Base-by-base conservation (phyloP, 2,329 filamentous ascomycete species). In the Fusarium torulosum region DNA sequence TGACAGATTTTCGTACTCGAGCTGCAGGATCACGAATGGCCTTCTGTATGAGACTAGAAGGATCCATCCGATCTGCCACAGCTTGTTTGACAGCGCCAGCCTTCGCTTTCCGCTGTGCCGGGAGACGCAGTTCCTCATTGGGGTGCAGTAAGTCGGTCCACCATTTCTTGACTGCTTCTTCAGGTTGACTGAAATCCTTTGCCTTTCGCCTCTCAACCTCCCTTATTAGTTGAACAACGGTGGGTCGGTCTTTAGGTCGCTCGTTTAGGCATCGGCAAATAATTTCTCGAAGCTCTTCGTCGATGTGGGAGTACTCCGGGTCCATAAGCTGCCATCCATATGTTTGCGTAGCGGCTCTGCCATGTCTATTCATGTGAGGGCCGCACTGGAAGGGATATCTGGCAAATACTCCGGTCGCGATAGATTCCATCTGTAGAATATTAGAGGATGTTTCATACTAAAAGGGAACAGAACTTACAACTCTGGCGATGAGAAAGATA, bases 181-280 rank as follows among this genome's bases (percentile, higher is more conserved):
- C 52, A 3, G 63, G 19, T 17, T 74, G 62, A 4, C 40, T 19
- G 21, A 75, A 75, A 7, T 59, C 66, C 1, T 7, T 35, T 13
- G 42, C 4, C 33, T 74, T 75, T 31, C 75, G 73, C 8, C 19
- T 21, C 13, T 58, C 40, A 7, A 75, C 63, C 17, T 44, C 42
- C 6, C 41, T 52, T 10, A 75, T 54, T 17, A 78, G 63, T 2
- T 57, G 31, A 29, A 61, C 19, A 11, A 77, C 58, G 6, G 21
- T 43, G 9, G 77, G 76, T 0, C 77, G 74, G 7, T 75, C 65
- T 21, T 40, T 14, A 1, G 76, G 77, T 4, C 62, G 46, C 15
- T 75, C 66, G 27, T 63, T 71, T 56, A 75, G 54, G 53, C 76
- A 78, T 13, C 51, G 61, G 35, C 63, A 50, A 21, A 78, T 29